Evolutionary conservation across 768 basidiomycete genomes (phyloP), one percentile per base, ranked within the genome.

Genomic region (Suillus ampliporus): DNA sequence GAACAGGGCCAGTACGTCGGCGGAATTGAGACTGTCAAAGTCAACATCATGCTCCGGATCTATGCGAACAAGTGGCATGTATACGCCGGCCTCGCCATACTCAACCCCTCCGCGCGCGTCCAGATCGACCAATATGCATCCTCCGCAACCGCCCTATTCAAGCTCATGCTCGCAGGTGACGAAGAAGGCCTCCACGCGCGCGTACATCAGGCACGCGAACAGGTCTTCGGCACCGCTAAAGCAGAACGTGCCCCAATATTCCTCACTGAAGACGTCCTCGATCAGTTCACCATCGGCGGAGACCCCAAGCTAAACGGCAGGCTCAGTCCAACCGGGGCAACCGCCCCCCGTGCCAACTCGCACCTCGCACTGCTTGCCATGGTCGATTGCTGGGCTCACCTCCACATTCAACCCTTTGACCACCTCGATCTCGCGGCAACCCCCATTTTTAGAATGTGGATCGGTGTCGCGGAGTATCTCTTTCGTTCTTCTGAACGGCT

Each of bases 11-110:
- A 92, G 53, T 99, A 99, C 76, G 94, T 97, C 35, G 94, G 95
- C 26, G 97, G 97, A 0, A 95, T 99, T 68, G 97, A 99, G 75
- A 96, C 94, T 2, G 95, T 95, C 68, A 99, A 99, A 78, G 95
- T 75, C 69, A 99, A 99, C 82, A 90, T 98, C 76, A 89, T 92
- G 65, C 85, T 97, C 21, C 93, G 97, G 0, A 99, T 99, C 70
- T 99, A 98, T 77, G 86, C 94, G 48, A 97, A 95, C 76, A 91
- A 95, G 64, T 99, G 95, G 95, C 97, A 99, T 77, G 97, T 99
- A 71, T 99, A 99, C 74, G 97, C 97, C 15, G 97, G 97, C 2
- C 86, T 99, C n/a, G 97, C 97, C 1, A 94, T 99, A 73, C 85
- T 99, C 65, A 99, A 99, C 76, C 97, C 97, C 5, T 89, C 84